Percentiles rank a stretch among this genome's conserved stretches.
Evolutionary conservation across 108 stramenopile species (phyloP).

Genomic region (Fragilariopsis cylindrus): DNA sequence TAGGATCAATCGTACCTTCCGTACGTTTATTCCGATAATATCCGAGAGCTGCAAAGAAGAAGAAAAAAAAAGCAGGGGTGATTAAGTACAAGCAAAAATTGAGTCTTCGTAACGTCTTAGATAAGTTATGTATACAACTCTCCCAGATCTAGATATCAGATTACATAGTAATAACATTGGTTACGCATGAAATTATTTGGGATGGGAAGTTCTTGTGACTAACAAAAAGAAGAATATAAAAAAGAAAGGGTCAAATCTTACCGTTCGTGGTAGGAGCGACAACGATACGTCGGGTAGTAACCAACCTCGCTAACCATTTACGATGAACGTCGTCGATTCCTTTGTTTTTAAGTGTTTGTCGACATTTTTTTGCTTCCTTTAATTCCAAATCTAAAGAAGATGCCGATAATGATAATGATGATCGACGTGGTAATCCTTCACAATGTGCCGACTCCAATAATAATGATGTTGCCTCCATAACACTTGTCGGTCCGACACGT

Average conservation of each 20-base stretch:
- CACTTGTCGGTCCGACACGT: conserved; percentile 88
- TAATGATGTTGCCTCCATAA: conserved; percentile 50
- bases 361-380: conserved; percentile 47
- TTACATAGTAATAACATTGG: too few species aligned
- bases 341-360: conserved; percentile 37
- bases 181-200: too few species aligned
- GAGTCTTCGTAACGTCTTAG: too few species aligned
- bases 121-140: too few species aligned
- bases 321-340: conserved; percentile 60
- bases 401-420: neutral
- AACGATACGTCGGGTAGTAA: conserved; percentile 80
- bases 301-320: conserved; percentile 84
- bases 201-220: too few species aligned
- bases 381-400: conserved; percentile 4
- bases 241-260: conserved; percentile 3
- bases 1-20: conserved; percentile 51
- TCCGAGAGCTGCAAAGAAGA: conserved; percentile 44
- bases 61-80: neutral
- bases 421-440: conserved; percentile 53
- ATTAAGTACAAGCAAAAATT: too few species aligned
- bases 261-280: conserved; percentile 82
- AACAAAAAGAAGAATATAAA: too few species aligned
- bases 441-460: conserved; percentile 74
- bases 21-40: conserved; percentile 49
- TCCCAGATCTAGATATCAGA: too few species aligned